phyloP scores from a whole-genome alignment of 768 basidiomycete genomes.

The Auricularia heimuer region DNA sequence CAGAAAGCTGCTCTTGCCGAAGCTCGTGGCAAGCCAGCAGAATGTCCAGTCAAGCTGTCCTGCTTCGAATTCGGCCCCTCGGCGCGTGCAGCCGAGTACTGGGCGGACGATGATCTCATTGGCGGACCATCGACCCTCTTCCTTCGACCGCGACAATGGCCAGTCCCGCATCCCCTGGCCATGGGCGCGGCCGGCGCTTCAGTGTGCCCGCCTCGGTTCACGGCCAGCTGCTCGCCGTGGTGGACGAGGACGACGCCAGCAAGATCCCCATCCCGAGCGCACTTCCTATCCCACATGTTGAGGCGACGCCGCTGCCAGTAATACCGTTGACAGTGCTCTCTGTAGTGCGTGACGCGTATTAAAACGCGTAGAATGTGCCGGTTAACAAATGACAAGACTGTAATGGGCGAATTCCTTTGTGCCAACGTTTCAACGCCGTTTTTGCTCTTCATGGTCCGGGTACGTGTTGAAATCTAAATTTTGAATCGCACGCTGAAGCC shows the following conservation, averaged over 20 bases:
- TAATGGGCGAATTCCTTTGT: constrained; percentile 90
- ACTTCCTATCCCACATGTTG: background rate
- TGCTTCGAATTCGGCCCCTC: too few species aligned
- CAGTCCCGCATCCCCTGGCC: too few species aligned
- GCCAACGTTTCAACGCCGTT: constrained; percentile 92
- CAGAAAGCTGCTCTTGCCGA: too few species aligned
- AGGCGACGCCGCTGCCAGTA: constrained; percentile 72
- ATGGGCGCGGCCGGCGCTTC: too few species aligned
- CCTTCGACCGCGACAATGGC: too few species aligned
- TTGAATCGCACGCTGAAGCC: too few species aligned
- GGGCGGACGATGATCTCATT: too few species aligned
- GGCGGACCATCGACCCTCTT: too few species aligned
- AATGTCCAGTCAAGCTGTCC: too few species aligned
- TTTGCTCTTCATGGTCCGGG: constrained; percentile 92
- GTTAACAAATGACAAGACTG: constrained; percentile 41
- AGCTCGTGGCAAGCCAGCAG: too few species aligned
- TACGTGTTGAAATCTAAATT: constrained; percentile 14
- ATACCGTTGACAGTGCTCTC: constrained; percentile 89
- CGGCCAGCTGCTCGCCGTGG: background rate
- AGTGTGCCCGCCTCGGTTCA: too few species aligned
- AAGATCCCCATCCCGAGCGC: constrained; percentile 1
- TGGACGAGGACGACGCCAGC: background rate
- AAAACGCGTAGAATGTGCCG: constrained; percentile 7
- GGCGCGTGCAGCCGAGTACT: too few species aligned
- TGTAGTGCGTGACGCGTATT: constrained; percentile 46